phyloP scores from a whole-genome alignment of 2,329 filamentous ascomycete genomes.

The Pleurostoma richardsiae region DNA sequence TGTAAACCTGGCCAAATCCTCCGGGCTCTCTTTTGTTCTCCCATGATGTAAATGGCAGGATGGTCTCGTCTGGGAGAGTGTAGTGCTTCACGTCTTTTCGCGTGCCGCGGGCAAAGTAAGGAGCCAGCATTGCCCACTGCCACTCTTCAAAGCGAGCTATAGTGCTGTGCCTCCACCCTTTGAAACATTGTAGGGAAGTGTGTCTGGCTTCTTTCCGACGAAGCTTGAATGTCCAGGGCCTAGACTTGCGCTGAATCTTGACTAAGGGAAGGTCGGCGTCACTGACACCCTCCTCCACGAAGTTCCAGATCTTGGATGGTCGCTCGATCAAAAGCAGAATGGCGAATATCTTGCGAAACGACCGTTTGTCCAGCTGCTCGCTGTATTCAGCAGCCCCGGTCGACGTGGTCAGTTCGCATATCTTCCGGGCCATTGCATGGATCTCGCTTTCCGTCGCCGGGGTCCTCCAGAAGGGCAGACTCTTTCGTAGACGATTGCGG shows the following conservation, averaged over 20 bases:
- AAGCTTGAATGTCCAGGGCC: neutral
- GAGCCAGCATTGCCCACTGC: constrained; percentile 9
- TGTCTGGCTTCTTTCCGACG: neutral
- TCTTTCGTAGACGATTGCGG: neutral
- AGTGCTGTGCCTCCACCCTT: constrained; percentile 1
- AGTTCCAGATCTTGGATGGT: neutral
- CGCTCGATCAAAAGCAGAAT: constrained; percentile 5
- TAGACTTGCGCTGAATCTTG: neutral
- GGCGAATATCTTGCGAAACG: constrained; percentile 8
- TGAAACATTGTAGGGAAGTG: constrained; percentile 2
- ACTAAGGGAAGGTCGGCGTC: constrained; percentile 4
- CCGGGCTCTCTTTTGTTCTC: neutral
- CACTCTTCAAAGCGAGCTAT: constrained; percentile 8
- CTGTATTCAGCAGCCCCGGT: neutral
- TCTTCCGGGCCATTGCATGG: neutral
- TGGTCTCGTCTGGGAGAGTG: neutral
- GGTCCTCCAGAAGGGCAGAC: neutral
- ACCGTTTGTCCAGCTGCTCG: neutral
- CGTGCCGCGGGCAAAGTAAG: constrained; percentile 1
- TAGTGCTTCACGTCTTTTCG: constrained; percentile 4
- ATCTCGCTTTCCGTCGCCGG: neutral
- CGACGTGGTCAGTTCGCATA: neutral
- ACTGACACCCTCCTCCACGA: constrained; percentile 3
- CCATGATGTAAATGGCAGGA: constrained; percentile 2
- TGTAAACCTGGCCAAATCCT: constrained; percentile 6